Percentiles rank a stretch among this genome's conserved stretches.
Evolutionary conservation across 2,329 filamentous ascomycete species (phyloP).

Genomic region (Hypoxylon sp.): DNA sequence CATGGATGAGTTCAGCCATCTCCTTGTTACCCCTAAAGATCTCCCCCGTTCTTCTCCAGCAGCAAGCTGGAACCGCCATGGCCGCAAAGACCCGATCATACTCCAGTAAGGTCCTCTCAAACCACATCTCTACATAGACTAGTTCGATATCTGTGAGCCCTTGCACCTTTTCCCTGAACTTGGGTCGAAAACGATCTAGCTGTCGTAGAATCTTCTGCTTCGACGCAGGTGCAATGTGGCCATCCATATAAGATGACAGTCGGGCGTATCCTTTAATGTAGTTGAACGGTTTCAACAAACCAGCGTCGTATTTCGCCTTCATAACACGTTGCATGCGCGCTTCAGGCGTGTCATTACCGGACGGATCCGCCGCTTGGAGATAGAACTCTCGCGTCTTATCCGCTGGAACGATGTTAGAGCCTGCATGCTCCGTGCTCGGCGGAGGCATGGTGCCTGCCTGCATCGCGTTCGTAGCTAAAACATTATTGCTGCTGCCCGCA

Average conservation of each 20-base stretch:
- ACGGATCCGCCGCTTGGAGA: conserved; percentile 95
- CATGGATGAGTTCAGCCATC: conserved; percentile 96
- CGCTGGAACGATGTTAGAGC: conserved; percentile 69
- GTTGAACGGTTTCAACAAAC: conserved; percentile 95
- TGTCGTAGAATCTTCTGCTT: conserved; percentile 94
- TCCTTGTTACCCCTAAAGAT: conserved; percentile 98
- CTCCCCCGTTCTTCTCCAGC: conserved; percentile 96
- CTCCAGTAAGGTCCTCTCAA: conserved; percentile 95
- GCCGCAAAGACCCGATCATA: conserved; percentile 98
- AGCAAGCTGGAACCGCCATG: conserved; percentile 98
- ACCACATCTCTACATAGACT: conserved; percentile 98
- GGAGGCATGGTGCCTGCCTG: conserved; percentile 64
- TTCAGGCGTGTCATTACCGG: conserved; percentile 86
- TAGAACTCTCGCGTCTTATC: conserved; percentile 92
- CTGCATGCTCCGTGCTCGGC: conserved; percentile 62
- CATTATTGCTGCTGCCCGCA: conserved; percentile 55
- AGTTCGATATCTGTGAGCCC: conserved; percentile 93
- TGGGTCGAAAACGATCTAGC: conserved; percentile 92
- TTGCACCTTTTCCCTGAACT: conserved; percentile 96
- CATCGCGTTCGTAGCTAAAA: conserved; percentile 56
- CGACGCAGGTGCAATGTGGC: conserved; percentile 83
- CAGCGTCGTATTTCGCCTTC: conserved; percentile 95
- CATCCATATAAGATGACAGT: conserved; percentile 91
- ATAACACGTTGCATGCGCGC: conserved; percentile 96
- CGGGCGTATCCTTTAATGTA: conserved; percentile 97